Evolutionary conservation across 2,329 filamentous ascomycete species (phyloP), one percentile per base, ranked within the genome.

Genomic region (Periconia sp.): DNA sequence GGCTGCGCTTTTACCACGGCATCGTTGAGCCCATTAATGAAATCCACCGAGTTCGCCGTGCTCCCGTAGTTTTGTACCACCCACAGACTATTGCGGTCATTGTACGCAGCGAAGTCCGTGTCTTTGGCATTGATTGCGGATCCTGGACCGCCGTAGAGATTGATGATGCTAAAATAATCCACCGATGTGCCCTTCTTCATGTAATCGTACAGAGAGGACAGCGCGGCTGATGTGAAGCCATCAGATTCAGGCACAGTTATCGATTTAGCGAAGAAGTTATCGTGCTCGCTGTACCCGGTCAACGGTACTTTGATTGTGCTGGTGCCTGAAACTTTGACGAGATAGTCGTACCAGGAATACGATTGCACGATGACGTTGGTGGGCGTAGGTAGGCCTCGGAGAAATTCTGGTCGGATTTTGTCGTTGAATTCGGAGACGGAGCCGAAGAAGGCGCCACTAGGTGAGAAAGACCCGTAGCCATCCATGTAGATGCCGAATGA

Each of bases 401-500:
- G 61, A 13, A 79, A 62, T 50, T 74, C 74, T 1, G 75, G 69
- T 30, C 66, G 64, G 20, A 78, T 70, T 19, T 63, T 72, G 17
- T 56, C 51, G 46, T 72, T 74, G 66, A 77, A 77, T n/a, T 71
- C 68, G 2, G 57, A 55, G 3, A 66, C 56, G 42, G 63, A 55
- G 41, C 74, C 75, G 47, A 77, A 73, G 61, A 76, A 79, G 51
- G 72, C 73, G 18, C 77, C 77, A 41, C 65, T 65, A 27, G 78
- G 56, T 23, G 56, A 67, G 63, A 74, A 76, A 9, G 61, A 56
- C 31, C 54, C 58, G 27, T 56, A 61, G 23, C 65, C 67, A 47
- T 79, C 74, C 27, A 76, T 63, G 55, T 78, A 75, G 43, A 76
- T 68, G 8, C 76, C 76, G 41, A 76, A 74, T 0, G 73, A 73